Evolutionary conservation across 768 basidiomycete species (phyloP).

Genomic region (Trametes cubensis): DNA sequence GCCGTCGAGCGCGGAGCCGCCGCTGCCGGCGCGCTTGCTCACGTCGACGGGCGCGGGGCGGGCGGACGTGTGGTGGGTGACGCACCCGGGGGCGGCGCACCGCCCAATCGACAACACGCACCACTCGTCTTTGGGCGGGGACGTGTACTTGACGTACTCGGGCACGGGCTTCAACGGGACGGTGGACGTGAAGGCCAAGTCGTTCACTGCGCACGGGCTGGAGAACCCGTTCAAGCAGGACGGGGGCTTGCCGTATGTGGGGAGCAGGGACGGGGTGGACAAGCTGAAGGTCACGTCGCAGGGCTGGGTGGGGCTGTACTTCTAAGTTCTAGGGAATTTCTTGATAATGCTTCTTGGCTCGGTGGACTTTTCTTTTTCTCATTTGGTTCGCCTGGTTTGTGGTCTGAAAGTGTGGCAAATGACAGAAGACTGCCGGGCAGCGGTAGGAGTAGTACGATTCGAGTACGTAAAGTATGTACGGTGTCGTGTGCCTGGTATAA

Average conservation of each 20-base stretch:
- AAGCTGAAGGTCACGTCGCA: conserved; percentile 27
- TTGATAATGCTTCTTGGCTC: not conserved
- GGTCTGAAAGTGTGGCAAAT: too few species aligned
- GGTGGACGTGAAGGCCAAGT: conserved; percentile 47
- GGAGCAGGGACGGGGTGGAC: conserved; percentile 36
- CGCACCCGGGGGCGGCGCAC: conserved; percentile 42
- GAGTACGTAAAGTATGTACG: too few species aligned
- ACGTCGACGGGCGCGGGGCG: conserved; percentile 59
- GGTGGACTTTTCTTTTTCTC: too few species aligned
- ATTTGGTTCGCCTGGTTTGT: too few species aligned
- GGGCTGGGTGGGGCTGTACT: conserved; percentile 37
- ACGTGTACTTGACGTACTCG: conserved; percentile 59
- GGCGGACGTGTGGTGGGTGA: conserved; percentile 51
- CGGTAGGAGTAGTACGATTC: too few species aligned
- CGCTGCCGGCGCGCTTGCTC: conserved; percentile 41
- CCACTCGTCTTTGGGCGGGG: conserved; percentile 51
- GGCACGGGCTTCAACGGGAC: conserved; percentile 53
- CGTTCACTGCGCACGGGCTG: conserved; percentile 32
- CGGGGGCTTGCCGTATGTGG: conserved; percentile 32
- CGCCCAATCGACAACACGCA: conserved; percentile 53
- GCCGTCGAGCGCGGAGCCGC: conserved; percentile 35
- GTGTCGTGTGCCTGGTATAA: too few species aligned
- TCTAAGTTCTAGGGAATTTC: conserved; percentile 32
- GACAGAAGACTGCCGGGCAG: too few species aligned
- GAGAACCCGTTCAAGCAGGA: conserved; percentile 27